Percentiles rank a stretch among this genome's conserved stretches.
These are phyloP conservation scores for Viola odorata DNA, from an alignment of 345 rosid genomes.

Conservation along the genomic window DNA sequence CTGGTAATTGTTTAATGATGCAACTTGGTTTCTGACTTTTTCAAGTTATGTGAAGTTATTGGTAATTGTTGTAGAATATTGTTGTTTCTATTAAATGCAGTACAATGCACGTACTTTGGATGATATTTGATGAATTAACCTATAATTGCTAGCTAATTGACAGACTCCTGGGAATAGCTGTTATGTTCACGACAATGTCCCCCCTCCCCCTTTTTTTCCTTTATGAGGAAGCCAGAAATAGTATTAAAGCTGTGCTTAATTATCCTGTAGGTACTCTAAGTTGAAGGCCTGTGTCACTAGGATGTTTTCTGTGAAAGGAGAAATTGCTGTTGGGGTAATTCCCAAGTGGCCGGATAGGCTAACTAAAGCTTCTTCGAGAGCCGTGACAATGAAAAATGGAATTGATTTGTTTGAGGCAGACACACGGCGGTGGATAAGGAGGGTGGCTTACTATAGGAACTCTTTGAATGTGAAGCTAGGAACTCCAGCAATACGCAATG, in stretches of 20 bases:
- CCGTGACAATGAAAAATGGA: constrained; percentile 60
- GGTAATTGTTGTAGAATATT: too few relatives aligned
- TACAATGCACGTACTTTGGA: constrained; percentile 5
- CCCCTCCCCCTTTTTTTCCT: background rate
- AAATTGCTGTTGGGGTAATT: constrained; percentile 55
- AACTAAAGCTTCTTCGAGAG: constrained; percentile 61
- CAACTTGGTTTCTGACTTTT: constrained; percentile 5
- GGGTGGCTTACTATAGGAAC: constrained; percentile 77
- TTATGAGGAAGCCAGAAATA: background rate
- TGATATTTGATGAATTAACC: constrained; percentile 6
- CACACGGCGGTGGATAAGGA: constrained; percentile 76
- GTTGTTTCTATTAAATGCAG: too few relatives aligned
- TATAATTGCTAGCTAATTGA: background rate
- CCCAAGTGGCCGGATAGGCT: constrained; percentile 85
- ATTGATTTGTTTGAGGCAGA: constrained; percentile 81
- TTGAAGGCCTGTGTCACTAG: constrained; percentile 65
- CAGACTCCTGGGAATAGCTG: too few relatives aligned
- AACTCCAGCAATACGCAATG: constrained; percentile 62
- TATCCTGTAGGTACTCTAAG: constrained; percentile 65
- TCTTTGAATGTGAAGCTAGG: constrained; percentile 61
- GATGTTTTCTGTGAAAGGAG: constrained; percentile 54
- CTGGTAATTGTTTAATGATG: constrained; percentile 48
- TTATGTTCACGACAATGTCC: too few relatives aligned
- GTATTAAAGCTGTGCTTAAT: constrained; percentile 6
- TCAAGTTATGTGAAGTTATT: too few relatives aligned